Evolutionary conservation across 805 yeast species (phyloP).

Genomic region (Kregervanrija delftensis): DNA sequence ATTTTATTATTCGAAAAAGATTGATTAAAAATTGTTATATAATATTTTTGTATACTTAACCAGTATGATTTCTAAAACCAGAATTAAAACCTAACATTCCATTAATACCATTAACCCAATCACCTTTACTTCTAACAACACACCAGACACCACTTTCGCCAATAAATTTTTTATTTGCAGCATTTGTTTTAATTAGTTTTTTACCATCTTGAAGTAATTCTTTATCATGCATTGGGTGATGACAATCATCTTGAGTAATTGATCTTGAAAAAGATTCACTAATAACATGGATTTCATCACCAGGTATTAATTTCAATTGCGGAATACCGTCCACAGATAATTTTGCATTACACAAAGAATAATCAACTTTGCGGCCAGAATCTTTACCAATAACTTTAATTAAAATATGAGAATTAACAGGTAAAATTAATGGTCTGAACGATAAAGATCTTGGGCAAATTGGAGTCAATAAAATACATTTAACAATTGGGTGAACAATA

Average conservation of each 20-base stretch:
- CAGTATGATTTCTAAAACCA: slow-evolving; percentile 44
- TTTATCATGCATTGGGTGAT: neutral
- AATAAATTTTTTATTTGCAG: slow-evolving; percentile 2
- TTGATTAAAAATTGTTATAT: neutral
- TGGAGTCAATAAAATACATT: slow-evolving; percentile 78
- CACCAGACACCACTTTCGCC: slow-evolving; percentile 71
- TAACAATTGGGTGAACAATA: slow-evolving; percentile 83
- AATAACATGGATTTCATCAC: slow-evolving; percentile 73
- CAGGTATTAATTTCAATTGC: slow-evolving; percentile 58
- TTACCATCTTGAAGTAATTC: slow-evolving; percentile 1
- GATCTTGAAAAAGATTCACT: slow-evolving; percentile 59
- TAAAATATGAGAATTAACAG: slow-evolving; percentile 68
- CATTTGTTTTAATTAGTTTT: neutral
- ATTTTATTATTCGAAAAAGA: too few species aligned
- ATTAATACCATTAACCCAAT: slow-evolving; percentile 89
- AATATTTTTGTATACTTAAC: neutral
- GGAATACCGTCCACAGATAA: slow-evolving; percentile 82
- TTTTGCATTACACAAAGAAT: slow-evolving; percentile 35
- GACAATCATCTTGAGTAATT: slow-evolving; percentile 21
- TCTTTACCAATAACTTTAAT: slow-evolving; percentile 48
- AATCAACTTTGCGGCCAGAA: slow-evolving; percentile 23
- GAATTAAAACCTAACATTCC: slow-evolving; percentile 85
- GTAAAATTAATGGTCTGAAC: slow-evolving; percentile 83
- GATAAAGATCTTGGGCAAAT: slow-evolving; percentile 87
- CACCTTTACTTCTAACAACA: slow-evolving; percentile 73